Percentiles rank a stretch among this genome's conserved stretches.
These are phyloP conservation scores for Colletotrichum noveboracense DNA, from an alignment of 2,329 filamentous ascomycete genomes.

Conservation along the genomic window DNA sequence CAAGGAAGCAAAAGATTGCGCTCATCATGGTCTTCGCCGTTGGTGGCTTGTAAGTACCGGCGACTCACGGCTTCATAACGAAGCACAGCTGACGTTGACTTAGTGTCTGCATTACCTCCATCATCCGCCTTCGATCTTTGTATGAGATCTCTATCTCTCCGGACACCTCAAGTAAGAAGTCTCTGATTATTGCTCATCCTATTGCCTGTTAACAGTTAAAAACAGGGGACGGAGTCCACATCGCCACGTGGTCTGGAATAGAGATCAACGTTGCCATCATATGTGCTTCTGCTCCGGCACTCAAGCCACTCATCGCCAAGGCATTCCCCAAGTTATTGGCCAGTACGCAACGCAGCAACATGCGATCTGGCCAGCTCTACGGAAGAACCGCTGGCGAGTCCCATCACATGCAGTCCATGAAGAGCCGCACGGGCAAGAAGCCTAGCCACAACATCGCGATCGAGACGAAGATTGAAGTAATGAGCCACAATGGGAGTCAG, in stretches of 20 bases:
- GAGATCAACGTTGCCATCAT: constrained; percentile 39
- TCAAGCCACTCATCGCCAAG: constrained; percentile 36
- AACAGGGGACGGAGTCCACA: neutral
- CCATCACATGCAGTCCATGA: neutral
- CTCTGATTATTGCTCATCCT: neutral
- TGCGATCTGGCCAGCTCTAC: neutral
- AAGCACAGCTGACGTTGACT: neutral
- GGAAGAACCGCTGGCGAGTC: neutral
- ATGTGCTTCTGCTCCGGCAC: constrained; percentile 36
- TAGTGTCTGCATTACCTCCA: constrained; percentile 21
- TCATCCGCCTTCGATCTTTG: constrained; percentile 25
- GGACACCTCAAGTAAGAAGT: neutral
- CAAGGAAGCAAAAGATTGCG: neutral
- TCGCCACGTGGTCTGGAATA: constrained; percentile 31
- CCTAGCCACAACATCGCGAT: neutral
- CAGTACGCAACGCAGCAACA: neutral
- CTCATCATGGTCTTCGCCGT: neutral
- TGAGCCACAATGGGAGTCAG: neutral
- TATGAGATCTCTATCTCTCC: constrained; percentile 17
- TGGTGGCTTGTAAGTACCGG: neutral
- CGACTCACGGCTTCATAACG: neutral
- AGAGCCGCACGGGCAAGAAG: neutral
- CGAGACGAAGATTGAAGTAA: neutral
- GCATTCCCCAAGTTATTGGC: constrained; percentile 22
- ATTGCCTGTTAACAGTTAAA: neutral